Evolutionary conservation across 176 grass and related monocot species (phyloP).

Genomic region (Oryza punctata): DNA sequence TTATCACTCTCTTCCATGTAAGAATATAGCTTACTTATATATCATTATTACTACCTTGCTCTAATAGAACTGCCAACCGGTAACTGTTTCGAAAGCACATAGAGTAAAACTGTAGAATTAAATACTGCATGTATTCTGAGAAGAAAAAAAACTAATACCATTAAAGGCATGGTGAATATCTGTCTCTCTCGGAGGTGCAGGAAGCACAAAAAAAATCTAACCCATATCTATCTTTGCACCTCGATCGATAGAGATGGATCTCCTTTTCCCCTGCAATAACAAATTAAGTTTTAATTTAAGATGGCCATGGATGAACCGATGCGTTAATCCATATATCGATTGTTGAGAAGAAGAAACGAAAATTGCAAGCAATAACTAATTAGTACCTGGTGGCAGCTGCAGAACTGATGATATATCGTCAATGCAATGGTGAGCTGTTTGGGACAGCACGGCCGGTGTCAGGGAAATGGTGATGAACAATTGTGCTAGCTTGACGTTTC

Average conservation of each 20-base stretch:
- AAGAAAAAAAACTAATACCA: background rate
- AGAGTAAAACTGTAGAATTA: background rate
- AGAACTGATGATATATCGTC: background rate
- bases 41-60: no score
- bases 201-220: background rate
- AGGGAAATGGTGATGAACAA: no score
- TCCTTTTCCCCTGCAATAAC: background rate
- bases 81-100: background rate
- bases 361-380: background rate
- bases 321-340: background rate
- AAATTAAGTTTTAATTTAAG: background rate
- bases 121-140: background rate
- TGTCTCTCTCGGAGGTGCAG: background rate
- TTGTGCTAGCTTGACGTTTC: background rate
- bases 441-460: no score
- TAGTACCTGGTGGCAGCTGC: background rate
- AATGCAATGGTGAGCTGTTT: background rate
- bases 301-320: background rate
- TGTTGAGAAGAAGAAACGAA: background rate
- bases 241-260: background rate
- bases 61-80: no score
- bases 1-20: no score
- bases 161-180: rapidly evolving
- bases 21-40: no score
- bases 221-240: background rate